phyloP scores from a whole-genome alignment of 352 stramenopile species.

The Thraustochytrium sp. region DNA sequence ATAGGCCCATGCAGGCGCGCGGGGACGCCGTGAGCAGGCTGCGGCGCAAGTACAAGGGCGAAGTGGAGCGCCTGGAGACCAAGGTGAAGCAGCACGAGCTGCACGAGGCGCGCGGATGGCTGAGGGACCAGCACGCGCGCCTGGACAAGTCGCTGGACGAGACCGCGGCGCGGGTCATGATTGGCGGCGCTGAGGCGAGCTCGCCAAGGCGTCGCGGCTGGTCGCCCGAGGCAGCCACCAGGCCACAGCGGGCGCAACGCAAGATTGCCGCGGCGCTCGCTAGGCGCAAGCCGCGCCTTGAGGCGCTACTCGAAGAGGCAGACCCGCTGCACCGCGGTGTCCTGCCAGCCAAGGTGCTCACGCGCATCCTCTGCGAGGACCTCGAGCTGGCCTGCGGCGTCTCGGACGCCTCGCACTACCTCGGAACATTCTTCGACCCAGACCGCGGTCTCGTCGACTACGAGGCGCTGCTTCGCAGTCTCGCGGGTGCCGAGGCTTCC shows the following conservation, averaged over 20 bases:
- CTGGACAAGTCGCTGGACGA: neutral
- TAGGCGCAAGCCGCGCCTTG: neutral
- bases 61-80: neutral
- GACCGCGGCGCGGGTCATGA: neutral
- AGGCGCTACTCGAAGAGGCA: neutral
- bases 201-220: too few relatives aligned
- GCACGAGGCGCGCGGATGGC: neutral
- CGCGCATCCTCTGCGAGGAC: conserved; percentile 23
- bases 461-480: neutral
- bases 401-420: neutral
- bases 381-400: neutral
- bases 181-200: too few relatives aligned
- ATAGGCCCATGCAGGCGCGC: neutral
- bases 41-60: conserved; percentile 15
- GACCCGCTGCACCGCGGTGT: neutral
- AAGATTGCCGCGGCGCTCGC: neutral
- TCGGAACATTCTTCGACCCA: neutral
- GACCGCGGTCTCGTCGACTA: conserved; percentile 9
- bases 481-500: neutral
- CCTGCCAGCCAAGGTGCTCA: neutral
- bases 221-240: neutral
- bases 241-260: neutral
- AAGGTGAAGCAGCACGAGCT: neutral
- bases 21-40: neutral
- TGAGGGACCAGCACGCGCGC: neutral